Conservation (phyloP, 1,284 basidiomycete species). For the Agroathelia rolfsii region DNA sequence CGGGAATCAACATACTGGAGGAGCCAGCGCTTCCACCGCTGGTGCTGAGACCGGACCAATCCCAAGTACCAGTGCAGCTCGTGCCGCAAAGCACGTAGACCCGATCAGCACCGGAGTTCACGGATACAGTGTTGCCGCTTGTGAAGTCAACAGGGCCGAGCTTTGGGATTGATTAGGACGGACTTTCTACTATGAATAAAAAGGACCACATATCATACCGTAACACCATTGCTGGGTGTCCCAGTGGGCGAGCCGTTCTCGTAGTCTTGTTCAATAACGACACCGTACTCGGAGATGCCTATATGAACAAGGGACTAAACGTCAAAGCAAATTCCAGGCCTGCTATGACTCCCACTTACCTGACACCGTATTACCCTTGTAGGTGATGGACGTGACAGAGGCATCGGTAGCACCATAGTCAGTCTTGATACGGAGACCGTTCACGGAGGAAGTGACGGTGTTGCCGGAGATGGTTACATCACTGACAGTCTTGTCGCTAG, state of each 20-base stretch:
- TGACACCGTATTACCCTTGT: background rate
- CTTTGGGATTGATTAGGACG: too few species aligned
- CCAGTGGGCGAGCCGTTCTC: slow-evolving; percentile 4
- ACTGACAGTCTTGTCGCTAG: slow-evolving; percentile 1
- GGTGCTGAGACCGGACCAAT: slow-evolving; percentile 3
- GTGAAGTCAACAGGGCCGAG: slow-evolving; percentile 3
- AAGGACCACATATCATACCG: too few species aligned
- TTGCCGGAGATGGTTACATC: slow-evolving; percentile 3
- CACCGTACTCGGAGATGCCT: slow-evolving; percentile 1
- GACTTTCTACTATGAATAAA: too few species aligned
- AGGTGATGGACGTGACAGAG: background rate
- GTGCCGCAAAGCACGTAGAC: slow-evolving; percentile 4
- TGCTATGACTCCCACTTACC: too few species aligned
- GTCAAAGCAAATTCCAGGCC: too few species aligned
- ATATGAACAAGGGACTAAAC: background rate
- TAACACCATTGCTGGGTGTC: slow-evolving; percentile 4
- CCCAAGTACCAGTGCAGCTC: slow-evolving; percentile 4
- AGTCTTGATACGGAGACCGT: slow-evolving; percentile 2
- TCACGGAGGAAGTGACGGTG: background rate
- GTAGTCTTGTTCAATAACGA: slow-evolving; percentile 5
- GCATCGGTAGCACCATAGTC: slow-evolving; percentile 1
- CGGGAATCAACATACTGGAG: slow-evolving; percentile 2
- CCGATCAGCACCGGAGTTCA: background rate
- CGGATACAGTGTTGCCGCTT: background rate
- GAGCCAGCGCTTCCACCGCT: slow-evolving; percentile 1